Evolutionary conservation across 2,329 filamentous ascomycete species (phyloP), one percentile per base, ranked within the genome.

Genomic region (Pseudogymnoascus pannorum): DNA sequence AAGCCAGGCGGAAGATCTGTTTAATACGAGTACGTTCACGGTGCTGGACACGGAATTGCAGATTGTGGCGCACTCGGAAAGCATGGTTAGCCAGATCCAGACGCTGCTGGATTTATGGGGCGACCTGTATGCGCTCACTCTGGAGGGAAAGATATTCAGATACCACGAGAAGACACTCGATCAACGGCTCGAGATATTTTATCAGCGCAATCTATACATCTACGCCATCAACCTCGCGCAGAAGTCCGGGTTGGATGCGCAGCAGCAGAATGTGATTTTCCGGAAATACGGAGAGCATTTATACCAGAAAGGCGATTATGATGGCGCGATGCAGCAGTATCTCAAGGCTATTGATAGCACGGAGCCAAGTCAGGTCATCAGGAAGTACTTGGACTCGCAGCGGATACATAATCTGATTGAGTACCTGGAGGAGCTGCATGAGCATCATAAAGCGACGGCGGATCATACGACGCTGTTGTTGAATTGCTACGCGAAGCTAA

Each of bases 271-370:
- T 69, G 79, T 89, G 62, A 99, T 99, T 62, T 95, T 93, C 71
- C 87, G 93, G 62, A 92, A 88, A 72, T 97, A 96, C 73, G 94
- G 93, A 11, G 94, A 99, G 72, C 90, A 93, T 69, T 76, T 97
- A 3, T 97, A 99, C 70, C 91, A 95, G 66, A 96, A 96, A 70
- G 91, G 89, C 4, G 92, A 97, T 71, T 99, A 93, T 70, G 94
- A 99, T 71, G 94, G 90, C 5, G 92, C 95, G n/a, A 99, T 99
- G 95, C 88, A 95, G 69, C 94, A 97, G 73, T 99, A 99, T 71
- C 86, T 99, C 64, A 89, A 91, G 68, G 93, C 95, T 0, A 97
- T 99, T 63, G 92, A 97, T 71, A 94, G 91, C 63, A 97, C 93
- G 0, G 93, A 97, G 69, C 93, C 93, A 5, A 97, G 93, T 1